Base-by-base conservation (phyloP, 495 filamentous ascomycete genomes). In the Podospora tetraspora region DNA sequence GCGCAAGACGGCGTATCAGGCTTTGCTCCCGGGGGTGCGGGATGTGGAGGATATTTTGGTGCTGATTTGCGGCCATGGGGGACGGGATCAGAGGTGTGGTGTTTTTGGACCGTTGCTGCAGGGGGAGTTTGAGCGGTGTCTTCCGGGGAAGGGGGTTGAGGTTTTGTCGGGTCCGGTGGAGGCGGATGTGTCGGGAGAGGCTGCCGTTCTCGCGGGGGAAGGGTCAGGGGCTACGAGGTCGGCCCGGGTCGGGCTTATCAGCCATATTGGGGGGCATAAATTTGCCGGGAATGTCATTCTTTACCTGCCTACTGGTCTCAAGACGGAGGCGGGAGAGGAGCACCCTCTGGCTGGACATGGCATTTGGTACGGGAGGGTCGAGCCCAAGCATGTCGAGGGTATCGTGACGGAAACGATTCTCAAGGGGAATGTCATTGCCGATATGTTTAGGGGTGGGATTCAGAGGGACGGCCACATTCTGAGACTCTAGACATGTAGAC, bases 281-380 rank as follows among this genome's bases (percentile, higher is more conserved):
- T 97, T 90, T 73, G 94, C 94, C 0, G 94, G 94, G 3, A 98
- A 98, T 80, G 88, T 97, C 16, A 93, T 97, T 61, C 79, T 97
- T 1, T 98, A 97, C 76, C 79, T 97, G 3, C 94, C 94, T 3
- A 89, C 88, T 4, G 67, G 68, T 0, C 63, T 81, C 57, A 81
- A 75, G 70, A 79, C 74, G 8, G 65, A 30, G 25, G 74, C 71
- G 8, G 81, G 79, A 1, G 69, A 77, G 63, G 59, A 57, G n/a
- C 83, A 87, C 77, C 83, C 87, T 22, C 78, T 96, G 67, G 90
- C 88, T 1, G 94, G 94, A 1, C 88, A 87, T 73, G 94, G 94
- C 0, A 89, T 97, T 34, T 97, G 94, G 94, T 98, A 97, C 80
- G 94, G 93, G 1, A 81, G 94, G 59, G 89, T 97, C 24, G 90